phyloP scores from a whole-genome alignment of 2,329 filamentous ascomycete genomes.

The Capronia epimyces region DNA sequence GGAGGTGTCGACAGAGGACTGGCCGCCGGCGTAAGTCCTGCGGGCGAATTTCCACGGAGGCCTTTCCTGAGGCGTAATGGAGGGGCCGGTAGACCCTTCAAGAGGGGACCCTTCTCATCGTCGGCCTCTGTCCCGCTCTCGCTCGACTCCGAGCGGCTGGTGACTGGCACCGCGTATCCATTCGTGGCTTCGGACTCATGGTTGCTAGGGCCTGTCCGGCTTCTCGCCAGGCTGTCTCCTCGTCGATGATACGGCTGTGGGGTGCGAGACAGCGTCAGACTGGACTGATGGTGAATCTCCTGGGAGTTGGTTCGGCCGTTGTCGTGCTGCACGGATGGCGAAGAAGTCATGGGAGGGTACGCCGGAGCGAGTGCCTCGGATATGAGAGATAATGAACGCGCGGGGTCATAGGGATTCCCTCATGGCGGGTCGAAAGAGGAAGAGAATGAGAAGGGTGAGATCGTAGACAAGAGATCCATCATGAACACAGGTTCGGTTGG shows the following conservation, averaged over 20 bases:
- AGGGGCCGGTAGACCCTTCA: constrained; percentile 79
- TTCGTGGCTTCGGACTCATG: constrained; percentile 2
- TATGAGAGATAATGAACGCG: background rate
- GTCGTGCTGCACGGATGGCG: constrained; percentile 8
- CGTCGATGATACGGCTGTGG: constrained; percentile 31
- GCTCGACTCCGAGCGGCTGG: constrained; percentile 52
- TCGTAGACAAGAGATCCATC: constrained; percentile 6
- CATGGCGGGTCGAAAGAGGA: constrained; percentile 9
- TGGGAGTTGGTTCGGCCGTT: constrained; percentile 14
- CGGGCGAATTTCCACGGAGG: constrained; percentile 47
- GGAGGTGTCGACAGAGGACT: constrained; percentile 28
- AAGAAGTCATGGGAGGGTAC: constrained; percentile 20
- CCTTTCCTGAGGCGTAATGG: constrained; percentile 70
- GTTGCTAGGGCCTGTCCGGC: constrained; percentile 4
- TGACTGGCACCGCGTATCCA: constrained; percentile 9
- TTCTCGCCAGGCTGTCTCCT: constrained; percentile 14
- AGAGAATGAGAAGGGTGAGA: background rate
- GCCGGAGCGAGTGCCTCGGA: background rate
- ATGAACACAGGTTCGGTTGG: constrained; percentile 5
- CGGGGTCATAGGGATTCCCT: background rate
- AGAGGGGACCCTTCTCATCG: constrained; percentile 70
- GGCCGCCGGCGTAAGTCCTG: constrained; percentile 21
- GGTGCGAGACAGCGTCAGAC: constrained; percentile 26
- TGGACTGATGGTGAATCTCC: constrained; percentile 11
- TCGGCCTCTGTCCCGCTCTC: constrained; percentile 94